A percentile compares a stretch with the other conserved stretches of the same genome.
phyloP scores from a whole-genome alignment of 805 yeast species.

The Wickerhamiella lipophila region DNA sequence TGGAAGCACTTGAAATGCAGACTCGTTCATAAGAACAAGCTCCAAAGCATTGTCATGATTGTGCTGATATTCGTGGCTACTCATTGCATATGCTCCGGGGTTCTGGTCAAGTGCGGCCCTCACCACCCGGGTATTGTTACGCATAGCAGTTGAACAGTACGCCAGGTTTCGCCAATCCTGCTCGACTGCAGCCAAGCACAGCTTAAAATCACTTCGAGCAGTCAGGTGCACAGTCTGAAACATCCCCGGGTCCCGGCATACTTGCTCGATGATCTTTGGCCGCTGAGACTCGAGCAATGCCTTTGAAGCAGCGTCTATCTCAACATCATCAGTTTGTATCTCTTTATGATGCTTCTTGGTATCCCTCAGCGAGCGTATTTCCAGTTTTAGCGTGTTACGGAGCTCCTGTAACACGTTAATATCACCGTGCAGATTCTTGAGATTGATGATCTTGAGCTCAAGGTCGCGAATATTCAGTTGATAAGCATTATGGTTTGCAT shows the following conservation, averaged over 20 bases:
- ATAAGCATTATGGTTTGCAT: neutral
- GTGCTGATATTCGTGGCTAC: neutral
- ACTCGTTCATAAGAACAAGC: neutral
- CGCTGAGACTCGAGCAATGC: too few relatives aligned
- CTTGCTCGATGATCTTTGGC: neutral
- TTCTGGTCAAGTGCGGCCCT: neutral
- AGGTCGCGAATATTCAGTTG: neutral
- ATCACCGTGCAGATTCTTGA: neutral
- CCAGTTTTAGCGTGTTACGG: neutral
- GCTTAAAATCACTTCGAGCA: neutral
- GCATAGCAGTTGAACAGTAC: constrained; percentile 44
- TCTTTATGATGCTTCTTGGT: neutral
- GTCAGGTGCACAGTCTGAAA: neutral
- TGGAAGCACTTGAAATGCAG: neutral
- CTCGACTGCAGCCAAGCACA: constrained; percentile 1
- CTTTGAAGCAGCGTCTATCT: too few relatives aligned
- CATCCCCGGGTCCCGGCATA: neutral
- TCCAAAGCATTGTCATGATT: neutral
- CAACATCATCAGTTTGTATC: too few relatives aligned
- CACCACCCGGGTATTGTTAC: neutral
- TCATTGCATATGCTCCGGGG: neutral
- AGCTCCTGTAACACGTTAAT: neutral
- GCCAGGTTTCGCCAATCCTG: constrained; percentile 17
- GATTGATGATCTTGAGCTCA: neutral
- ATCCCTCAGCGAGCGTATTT: neutral